Evolutionary conservation across 495 filamentous ascomycete species (phyloP).

Genomic region (Daldinia childiae): DNA sequence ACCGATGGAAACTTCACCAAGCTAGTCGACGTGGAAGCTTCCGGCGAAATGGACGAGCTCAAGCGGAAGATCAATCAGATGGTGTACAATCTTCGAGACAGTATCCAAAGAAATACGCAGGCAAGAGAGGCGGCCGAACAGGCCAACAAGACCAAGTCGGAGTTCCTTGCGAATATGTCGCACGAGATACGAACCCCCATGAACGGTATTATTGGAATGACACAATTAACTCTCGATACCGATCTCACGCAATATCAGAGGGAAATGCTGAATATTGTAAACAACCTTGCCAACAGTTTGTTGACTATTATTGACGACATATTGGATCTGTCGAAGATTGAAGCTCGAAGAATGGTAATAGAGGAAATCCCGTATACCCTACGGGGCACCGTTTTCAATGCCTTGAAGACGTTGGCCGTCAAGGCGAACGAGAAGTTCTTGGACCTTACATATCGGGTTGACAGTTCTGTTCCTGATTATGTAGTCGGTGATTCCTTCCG

Average conservation of each 20-base stretch:
- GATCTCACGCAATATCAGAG: slow-evolving; percentile 94
- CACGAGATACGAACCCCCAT: slow-evolving; percentile 99
- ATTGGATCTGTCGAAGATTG: slow-evolving; percentile 98
- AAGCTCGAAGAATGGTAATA: slow-evolving; percentile 99
- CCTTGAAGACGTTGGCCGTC: slow-evolving; percentile 93
- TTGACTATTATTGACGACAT: slow-evolving; percentile 99
- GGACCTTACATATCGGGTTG: slow-evolving; percentile 92
- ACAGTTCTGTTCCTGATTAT: slow-evolving; percentile 93
- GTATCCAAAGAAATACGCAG: slow-evolving; percentile 96
- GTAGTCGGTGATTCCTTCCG: slow-evolving; percentile 98
- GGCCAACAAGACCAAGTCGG: slow-evolving; percentile 98
- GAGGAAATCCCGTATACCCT: slow-evolving; percentile 98
- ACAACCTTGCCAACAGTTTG: slow-evolving; percentile 95
- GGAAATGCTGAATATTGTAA: slow-evolving; percentile 99
- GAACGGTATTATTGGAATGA: slow-evolving; percentile 91
- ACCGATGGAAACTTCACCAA: slow-evolving; percentile 98
- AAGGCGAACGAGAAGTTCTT: slow-evolving; percentile 98
- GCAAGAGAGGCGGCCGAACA: slow-evolving; percentile 96
- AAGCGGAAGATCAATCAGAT: slow-evolving; percentile 99
- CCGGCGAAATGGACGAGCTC: slow-evolving; percentile 98
- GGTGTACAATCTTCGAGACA: slow-evolving; percentile 94
- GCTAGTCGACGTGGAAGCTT: slow-evolving; percentile 96
- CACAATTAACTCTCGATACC: slow-evolving; percentile 94
- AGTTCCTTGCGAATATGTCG: slow-evolving; percentile 99
- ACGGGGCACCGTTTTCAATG: slow-evolving; percentile 95